Evolutionary conservation across 192 early-diverging fungal genomes (phyloP).

Genomic region (Gaertneriomyces semiglobifer): DNA sequence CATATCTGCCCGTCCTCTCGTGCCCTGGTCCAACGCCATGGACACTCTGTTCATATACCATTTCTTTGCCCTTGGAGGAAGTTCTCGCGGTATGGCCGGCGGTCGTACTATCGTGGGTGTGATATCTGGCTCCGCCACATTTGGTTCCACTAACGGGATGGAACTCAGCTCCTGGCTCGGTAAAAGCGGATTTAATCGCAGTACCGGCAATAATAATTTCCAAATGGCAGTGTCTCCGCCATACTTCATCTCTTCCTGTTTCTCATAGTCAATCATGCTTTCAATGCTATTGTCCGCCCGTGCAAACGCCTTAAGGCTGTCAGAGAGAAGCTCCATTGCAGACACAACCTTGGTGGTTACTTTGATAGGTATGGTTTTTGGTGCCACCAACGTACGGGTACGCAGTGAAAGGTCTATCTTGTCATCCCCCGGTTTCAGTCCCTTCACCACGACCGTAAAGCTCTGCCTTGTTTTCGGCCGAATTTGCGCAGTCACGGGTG

Average conservation of each 20-base stretch:
- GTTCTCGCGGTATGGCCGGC: conserved; percentile 48
- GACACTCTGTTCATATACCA: conserved; percentile 57
- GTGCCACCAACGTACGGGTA: conserved; percentile 44
- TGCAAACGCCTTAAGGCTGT: conserved; percentile 41
- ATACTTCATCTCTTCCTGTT: conserved; percentile 35
- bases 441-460: conserved; percentile 44
- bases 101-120: conserved; percentile 44
- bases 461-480: conserved; percentile 46
- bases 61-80: conserved; percentile 47
- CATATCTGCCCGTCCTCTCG: conserved; percentile 4
- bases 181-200: conserved; percentile 31
- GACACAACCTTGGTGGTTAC: conserved; percentile 38
- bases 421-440: conserved; percentile 42
- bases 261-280: conserved; percentile 24
- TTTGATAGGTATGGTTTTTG: conserved; percentile 41
- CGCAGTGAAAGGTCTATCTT: conserved; percentile 33
- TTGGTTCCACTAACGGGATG: conserved; percentile 41
- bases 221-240: conserved; percentile 46
- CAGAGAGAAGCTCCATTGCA: conserved; percentile 33
- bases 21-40: conserved; percentile 49
- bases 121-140: conserved; percentile 37
- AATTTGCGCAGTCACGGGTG: conserved; percentile 34
- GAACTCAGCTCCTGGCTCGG: conserved; percentile 42
- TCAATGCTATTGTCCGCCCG: conserved; percentile 48
- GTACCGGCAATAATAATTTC: conserved; percentile 51